Conservation (phyloP, 176 grass and related monocot species). For the Avena insularis region DNA sequence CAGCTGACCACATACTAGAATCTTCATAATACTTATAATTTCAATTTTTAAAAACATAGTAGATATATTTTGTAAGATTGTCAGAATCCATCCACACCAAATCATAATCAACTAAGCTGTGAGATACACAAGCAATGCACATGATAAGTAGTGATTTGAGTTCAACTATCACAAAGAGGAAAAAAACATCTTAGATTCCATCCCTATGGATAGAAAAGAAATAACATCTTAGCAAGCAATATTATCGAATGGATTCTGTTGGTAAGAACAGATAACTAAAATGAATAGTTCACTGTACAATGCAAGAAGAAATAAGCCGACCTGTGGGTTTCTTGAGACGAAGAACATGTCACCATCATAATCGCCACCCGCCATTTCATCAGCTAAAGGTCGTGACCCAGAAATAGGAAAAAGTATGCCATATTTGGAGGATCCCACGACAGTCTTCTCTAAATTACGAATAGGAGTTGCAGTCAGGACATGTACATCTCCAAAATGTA, state of each 20-base stretch:
- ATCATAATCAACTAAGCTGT: not conserved
- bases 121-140: not conserved
- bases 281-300: not conserved
- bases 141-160: not conserved
- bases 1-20: too few relatives aligned
- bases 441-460: slow-evolving; percentile 35
- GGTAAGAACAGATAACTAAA: not conserved
- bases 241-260: not conserved
- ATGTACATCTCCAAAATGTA: slow-evolving; percentile 86
- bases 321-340: slow-evolving; percentile 66
- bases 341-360: slow-evolving; percentile 74
- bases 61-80: not conserved
- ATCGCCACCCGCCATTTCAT: slow-evolving; percentile 71
- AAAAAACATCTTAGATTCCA: not conserved
- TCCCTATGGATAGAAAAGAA: not conserved
- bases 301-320: not conserved
- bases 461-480: slow-evolving; percentile 43
- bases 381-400: slow-evolving; percentile 67
- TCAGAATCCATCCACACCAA: not conserved
- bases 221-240: not conserved
- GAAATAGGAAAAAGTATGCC: slow-evolving; percentile 61
- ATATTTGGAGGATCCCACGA: slow-evolving; percentile 70
- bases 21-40: too few relatives aligned
- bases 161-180: not conserved
- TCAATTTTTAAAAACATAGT: not conserved